Percentiles rank a stretch among this genome's conserved stretches.
These are phyloP conservation scores for Dittrichia graveolens DNA, from an alignment of 129 eudicot species.

Conservation along the genomic window DNA sequence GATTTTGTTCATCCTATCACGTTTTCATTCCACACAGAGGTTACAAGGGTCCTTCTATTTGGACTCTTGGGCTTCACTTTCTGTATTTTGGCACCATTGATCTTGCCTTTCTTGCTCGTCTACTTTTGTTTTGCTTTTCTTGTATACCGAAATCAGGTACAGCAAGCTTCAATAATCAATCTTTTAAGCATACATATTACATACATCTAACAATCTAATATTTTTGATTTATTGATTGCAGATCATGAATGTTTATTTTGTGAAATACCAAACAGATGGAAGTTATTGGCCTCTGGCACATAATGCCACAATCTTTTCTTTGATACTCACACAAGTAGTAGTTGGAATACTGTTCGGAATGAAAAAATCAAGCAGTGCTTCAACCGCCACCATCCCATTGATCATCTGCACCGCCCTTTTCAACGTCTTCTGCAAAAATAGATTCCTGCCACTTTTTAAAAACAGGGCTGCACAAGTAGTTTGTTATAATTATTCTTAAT, in stretches of 20 bases:
- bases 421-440: conserved; percentile 72
- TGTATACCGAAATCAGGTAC: conserved; percentile 92
- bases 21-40: conserved; percentile 87
- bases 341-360: conserved; percentile 74
- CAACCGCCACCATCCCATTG: conserved; percentile 68
- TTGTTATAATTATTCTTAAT: not conserved
- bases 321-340: conserved; percentile 80
- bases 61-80: conserved; percentile 88
- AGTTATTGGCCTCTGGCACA: conserved; percentile 89
- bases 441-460: conserved; percentile 70
- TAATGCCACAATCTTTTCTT: conserved; percentile 72
- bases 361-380: conserved; percentile 67
- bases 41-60: conserved; percentile 81
- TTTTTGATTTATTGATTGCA: conserved; percentile 37
- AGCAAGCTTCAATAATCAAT: not conserved
- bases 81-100: conserved; percentile 78
- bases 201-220: conserved; percentile 7
- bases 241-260: conserved; percentile 81
- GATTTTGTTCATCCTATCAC: conserved; percentile 55
- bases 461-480: conserved; percentile 60
- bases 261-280: conserved; percentile 83
- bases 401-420: conserved; percentile 72
- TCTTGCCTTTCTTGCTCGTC: conserved; percentile 78
- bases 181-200: not conserved
- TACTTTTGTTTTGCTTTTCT: conserved; percentile 85